Percentiles rank a stretch among this genome's conserved stretches.
These are phyloP conservation scores for Gracilaria gracilis DNA, from an alignment of 23 red algal species.

Conservation along the genomic window DNA sequence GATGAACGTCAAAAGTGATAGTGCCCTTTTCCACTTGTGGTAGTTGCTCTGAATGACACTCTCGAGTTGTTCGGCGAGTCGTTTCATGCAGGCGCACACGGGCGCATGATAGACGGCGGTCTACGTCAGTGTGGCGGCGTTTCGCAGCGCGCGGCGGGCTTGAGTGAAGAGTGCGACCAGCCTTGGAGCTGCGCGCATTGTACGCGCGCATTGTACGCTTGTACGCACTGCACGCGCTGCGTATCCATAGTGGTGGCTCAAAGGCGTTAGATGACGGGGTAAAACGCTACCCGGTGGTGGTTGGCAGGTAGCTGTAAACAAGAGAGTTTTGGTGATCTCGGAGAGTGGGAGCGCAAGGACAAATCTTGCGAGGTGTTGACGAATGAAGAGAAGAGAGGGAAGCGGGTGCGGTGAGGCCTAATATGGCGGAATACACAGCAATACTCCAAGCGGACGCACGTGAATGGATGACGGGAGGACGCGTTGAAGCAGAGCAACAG, in stretches of 20 bases:
- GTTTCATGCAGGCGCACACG: too few species aligned
- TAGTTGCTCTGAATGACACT: background rate
- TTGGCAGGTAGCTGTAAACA: background rate
- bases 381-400: background rate
- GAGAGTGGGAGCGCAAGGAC: background rate
- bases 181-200: too few species aligned
- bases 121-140: background rate
- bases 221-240: background rate
- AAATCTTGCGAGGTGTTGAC: background rate
- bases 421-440: background rate
- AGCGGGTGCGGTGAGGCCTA: background rate
- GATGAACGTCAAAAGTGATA: constrained; percentile 1
- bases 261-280: too few species aligned
- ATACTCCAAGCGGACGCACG: background rate
- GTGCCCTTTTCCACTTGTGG: background rate
- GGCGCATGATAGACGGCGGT: background rate
- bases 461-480: background rate
- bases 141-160: too few species aligned
- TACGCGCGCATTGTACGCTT: too few species aligned
- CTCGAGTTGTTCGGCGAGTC: background rate
- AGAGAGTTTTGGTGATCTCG: background rate
- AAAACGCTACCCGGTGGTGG: background rate
- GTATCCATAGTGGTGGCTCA: too few species aligned
- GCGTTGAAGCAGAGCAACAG: background rate
- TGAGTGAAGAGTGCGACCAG: too few species aligned